These are phyloP conservation scores for Pseudogymnoascus sp. DNA, from an alignment of 2,329 filamentous ascomycete species.

Conservation along the genomic window DNA sequence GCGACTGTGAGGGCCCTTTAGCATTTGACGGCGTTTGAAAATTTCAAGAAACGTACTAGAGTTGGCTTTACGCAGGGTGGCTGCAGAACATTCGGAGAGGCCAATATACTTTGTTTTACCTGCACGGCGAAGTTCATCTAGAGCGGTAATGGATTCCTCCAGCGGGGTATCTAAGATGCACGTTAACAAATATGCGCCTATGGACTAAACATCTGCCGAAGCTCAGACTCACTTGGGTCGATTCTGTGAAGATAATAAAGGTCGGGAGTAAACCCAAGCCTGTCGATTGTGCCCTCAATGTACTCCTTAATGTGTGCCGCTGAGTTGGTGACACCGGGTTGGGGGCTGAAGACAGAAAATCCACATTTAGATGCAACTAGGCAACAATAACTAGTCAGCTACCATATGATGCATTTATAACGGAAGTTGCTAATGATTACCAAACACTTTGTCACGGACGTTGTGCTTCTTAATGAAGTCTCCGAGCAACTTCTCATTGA, in stretches of 20 bases:
- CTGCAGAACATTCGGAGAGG: slow-evolving; percentile 38
- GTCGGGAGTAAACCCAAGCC: slow-evolving; percentile 32
- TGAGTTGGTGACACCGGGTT: not conserved
- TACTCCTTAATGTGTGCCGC: slow-evolving; percentile 38
- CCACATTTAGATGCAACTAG: not conserved
- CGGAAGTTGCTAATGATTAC: slow-evolving; percentile 25
- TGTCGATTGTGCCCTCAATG: slow-evolving; percentile 40
- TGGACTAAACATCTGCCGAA: not conserved
- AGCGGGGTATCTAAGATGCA: slow-evolving; percentile 30
- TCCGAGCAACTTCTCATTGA: slow-evolving; percentile 41
- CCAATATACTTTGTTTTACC: slow-evolving; percentile 44
- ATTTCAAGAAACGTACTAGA: not conserved
- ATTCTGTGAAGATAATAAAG: slow-evolving; percentile 34
- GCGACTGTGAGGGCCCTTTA: slow-evolving; percentile 29
- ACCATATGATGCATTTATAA: not conserved
- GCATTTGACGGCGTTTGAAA: not conserved
- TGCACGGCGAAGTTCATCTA: slow-evolving; percentile 37
- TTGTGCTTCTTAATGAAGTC: slow-evolving; percentile 44
- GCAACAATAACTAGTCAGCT: not conserved
- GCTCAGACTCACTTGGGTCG: slow-evolving; percentile 19
- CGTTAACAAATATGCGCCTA: not conserved
- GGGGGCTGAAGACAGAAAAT: not conserved
- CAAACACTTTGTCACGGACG: slow-evolving; percentile 40
- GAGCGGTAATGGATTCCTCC: slow-evolving; percentile 38
- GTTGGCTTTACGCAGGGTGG: slow-evolving; percentile 36